Conservation (phyloP, 805 yeast genomes). For the Saccharomycopsis guyanensis region DNA sequence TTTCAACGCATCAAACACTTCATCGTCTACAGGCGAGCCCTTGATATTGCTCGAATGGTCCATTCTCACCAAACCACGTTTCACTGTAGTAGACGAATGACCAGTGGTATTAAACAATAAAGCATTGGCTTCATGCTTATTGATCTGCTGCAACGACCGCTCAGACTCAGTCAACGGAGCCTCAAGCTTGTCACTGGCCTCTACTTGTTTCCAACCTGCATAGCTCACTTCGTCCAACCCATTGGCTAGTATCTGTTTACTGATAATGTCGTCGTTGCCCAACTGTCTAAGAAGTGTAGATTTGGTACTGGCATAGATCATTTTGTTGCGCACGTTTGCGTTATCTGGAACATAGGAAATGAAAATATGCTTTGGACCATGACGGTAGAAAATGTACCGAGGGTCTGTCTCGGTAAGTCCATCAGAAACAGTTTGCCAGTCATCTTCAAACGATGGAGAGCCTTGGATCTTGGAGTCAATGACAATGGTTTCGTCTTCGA, state of each 20-base stretch:
- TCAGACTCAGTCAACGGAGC: conserved; percentile 57
- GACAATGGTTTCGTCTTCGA: conserved; percentile 29
- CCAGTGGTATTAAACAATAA: conserved; percentile 22
- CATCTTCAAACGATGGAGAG: conserved; percentile 27
- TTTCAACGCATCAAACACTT: conserved; percentile 21
- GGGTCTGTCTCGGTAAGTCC: conserved; percentile 32
- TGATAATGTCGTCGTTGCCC: conserved; percentile 45
- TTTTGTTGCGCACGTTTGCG: conserved; percentile 75
- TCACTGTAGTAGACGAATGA: conserved; percentile 21
- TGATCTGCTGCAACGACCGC: conserved; percentile 38
- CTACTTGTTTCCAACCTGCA: conserved; percentile 39
- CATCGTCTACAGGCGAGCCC: conserved; percentile 25
- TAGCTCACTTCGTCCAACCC: conserved; percentile 46
- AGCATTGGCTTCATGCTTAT: conserved; percentile 34
- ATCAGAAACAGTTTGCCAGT: conserved; percentile 30
- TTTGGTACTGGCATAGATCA: conserved; percentile 91
- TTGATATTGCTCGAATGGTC: conserved; percentile 14
- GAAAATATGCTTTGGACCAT: conserved; percentile 38
- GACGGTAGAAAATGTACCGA: conserved; percentile 41
- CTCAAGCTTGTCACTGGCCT: conserved; percentile 30
- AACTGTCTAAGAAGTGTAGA: conserved; percentile 66
- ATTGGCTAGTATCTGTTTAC: conserved; percentile 36
- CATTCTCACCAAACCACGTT: conserved; percentile 22
- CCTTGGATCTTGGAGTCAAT: conserved; percentile 30
- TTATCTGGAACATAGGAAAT: conserved; percentile 81